Evolutionary conservation across 768 basidiomycete species (phyloP).

Genomic region (Boletus insuetus): DNA sequence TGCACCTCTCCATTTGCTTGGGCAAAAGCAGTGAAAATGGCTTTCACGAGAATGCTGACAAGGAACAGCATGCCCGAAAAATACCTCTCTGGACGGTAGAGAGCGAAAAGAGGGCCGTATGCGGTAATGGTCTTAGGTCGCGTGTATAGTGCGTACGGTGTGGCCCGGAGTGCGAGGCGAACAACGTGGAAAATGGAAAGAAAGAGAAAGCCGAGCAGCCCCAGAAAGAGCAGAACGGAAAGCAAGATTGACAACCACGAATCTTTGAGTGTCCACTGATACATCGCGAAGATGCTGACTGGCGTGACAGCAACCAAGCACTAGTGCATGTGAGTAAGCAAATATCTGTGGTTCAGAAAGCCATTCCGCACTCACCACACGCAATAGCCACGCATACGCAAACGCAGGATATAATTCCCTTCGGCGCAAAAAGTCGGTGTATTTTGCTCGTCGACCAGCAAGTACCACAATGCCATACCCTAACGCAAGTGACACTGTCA

Average conservation of each 20-base stretch:
- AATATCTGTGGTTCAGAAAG: neutral
- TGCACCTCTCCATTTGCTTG: slow-evolving; percentile 63
- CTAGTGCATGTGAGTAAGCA: slow-evolving; percentile 31
- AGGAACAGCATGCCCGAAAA: slow-evolving; percentile 64
- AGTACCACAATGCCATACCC: slow-evolving; percentile 46
- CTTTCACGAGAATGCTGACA: slow-evolving; percentile 57
- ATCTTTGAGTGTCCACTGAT: slow-evolving; percentile 89
- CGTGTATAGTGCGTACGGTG: slow-evolving; percentile 39
- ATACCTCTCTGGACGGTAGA: slow-evolving; percentile 64
- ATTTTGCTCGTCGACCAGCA: slow-evolving; percentile 19
- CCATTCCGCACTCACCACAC: slow-evolving; percentile 51
- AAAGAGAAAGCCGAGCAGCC: slow-evolving; percentile 46
- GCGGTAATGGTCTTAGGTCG: slow-evolving; percentile 37
- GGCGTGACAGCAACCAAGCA: slow-evolving; percentile 67
- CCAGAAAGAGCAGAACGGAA: slow-evolving; percentile 65
- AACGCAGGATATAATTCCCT: slow-evolving; percentile 43
- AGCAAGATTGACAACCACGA: slow-evolving; percentile 84
- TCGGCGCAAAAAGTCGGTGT: slow-evolving; percentile 14
- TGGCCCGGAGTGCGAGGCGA: slow-evolving; percentile 41
- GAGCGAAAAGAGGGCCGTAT: slow-evolving; percentile 60
- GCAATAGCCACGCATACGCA: slow-evolving; percentile 58
- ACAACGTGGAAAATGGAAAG: slow-evolving; percentile 50
- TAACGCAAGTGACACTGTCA: slow-evolving; percentile 48
- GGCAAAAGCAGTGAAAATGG: slow-evolving; percentile 69
- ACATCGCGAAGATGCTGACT: slow-evolving; percentile 73